Conservation (phyloP, 139 green algal genomes). For the Auxenochlorella pyrenoidosa region DNA sequence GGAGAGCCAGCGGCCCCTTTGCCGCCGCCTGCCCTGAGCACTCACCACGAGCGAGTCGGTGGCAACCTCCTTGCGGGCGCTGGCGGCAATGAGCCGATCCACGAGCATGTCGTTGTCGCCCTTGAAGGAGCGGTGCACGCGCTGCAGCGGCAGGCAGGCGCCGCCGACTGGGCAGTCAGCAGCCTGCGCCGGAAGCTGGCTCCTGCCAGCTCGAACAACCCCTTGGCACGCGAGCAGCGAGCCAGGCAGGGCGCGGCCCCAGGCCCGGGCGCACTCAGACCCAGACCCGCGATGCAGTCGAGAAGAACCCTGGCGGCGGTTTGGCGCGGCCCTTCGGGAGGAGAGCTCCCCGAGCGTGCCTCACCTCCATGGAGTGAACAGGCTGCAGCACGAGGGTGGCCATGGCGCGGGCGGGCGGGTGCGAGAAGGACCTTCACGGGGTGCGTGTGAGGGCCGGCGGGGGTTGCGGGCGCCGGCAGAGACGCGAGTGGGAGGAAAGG, state of each 20-base stretch:
- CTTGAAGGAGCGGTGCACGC: conserved; percentile 32
- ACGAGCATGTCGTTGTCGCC: conserved; percentile 40
- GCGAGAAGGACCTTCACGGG: neutral
- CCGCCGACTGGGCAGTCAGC: neutral
- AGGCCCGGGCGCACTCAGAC: neutral
- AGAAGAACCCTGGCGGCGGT: neutral
- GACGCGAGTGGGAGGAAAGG: neutral
- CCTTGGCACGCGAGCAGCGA: too few relatives aligned
- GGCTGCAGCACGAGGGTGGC: neutral
- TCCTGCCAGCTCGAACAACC: neutral
- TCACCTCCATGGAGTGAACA: neutral
- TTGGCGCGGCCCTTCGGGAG: neutral
- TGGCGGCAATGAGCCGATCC: conserved; percentile 33
- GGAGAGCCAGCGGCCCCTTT: too few relatives aligned
- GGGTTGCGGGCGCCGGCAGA: neutral
- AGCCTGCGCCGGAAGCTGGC: neutral
- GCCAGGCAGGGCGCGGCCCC: too few relatives aligned
- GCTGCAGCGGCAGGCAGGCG: neutral
- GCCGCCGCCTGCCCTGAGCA: neutral
- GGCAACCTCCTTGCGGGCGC: conserved; percentile 4
- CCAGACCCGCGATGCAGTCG: neutral
- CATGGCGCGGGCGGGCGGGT: neutral
- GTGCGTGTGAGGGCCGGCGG: neutral
- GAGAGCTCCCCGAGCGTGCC: neutral
- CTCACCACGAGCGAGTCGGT: conserved; percentile 29